Evolutionary conservation across 106 monocot species (phyloP), one percentile per base, ranked within the genome.

Genomic region (Xerophyta viscosa): DNA sequence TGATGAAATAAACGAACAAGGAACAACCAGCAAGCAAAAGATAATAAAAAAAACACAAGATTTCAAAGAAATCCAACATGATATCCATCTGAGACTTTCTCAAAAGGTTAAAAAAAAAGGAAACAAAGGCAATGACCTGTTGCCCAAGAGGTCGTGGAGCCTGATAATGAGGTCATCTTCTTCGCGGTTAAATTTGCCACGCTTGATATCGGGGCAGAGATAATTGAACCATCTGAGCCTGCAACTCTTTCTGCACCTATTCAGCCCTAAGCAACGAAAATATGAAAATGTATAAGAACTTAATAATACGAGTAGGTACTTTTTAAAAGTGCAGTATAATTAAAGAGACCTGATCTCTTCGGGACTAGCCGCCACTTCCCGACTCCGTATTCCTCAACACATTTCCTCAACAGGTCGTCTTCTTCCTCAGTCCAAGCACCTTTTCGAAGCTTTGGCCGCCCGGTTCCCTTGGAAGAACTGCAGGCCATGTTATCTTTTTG

Each of bases 191-290:
- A 44, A 58, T 21, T 27, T 27, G 12, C 42, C 58, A 1, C 23
- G 20, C 20, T 43, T 31, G 13, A 58, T 58, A 11, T 20, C n/a
- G 4, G 58, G 58, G 8, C 21, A 24, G 3, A 58, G 42, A 43
- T 27, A 43, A 22, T 58, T 58, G 21, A 58, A 20, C 58, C 58
- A 42, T 24, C 58, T 15, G 17, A 58, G 41, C 24, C 58, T 20
- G 24, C 58, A 58, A 22, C 58, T 58, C 43, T 58, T 58, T 26
- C 58, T 23, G 36, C 42, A 58, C 43, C 58, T 41, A 11, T 58
- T 58, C 6, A 56, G 27, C 13, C 52, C 29, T 52, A 17, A 33
- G 11, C n/a, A n/a, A n/a, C 33, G 5, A 33, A 33, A 33, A 10
- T 33, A 33, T 33, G 10, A 33, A 33, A 33, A 33, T 10, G 10